phyloP scores from a whole-genome alignment of 306 rosid species.

The Trifolium fragiferum region DNA sequence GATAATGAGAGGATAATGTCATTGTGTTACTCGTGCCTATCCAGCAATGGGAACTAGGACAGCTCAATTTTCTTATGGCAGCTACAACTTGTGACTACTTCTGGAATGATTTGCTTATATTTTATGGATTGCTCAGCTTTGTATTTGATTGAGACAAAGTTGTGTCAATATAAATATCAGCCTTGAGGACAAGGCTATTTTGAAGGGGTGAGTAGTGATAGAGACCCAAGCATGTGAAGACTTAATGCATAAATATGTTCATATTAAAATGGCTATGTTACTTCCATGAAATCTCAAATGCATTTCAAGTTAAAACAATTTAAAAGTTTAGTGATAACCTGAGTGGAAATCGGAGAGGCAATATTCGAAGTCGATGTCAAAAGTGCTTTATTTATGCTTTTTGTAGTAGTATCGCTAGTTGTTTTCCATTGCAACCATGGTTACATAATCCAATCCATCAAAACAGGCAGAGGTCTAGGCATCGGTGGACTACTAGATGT shows the following conservation, averaged over 20 bases:
- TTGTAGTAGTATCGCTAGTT: slow-evolving; percentile 54
- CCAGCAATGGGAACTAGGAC: no score
- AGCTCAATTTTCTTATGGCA: no score
- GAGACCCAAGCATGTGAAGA: slow-evolving; percentile 7
- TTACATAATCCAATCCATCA: slow-evolving; percentile 74
- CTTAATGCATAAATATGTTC: not conserved
- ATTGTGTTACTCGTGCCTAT: no score
- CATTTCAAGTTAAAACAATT: slow-evolving; percentile 16
- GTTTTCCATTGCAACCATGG: slow-evolving; percentile 99
- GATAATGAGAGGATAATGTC: no score
- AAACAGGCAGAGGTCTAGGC: slow-evolving; percentile 60
- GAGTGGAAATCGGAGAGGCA: slow-evolving; percentile 47
- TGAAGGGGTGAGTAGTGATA: no score
- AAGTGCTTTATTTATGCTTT: slow-evolving; percentile 51
- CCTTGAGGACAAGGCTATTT: no score
- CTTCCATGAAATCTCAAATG: slow-evolving; percentile 25
- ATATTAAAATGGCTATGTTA: slow-evolving; percentile 29
- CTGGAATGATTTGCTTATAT: no score
- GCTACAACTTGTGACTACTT: no score
- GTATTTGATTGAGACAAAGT: no score
- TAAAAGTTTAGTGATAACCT: slow-evolving; percentile 47
- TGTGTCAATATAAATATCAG: not conserved
- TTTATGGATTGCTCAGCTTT: no score
- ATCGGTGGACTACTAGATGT: slow-evolving; percentile 51
- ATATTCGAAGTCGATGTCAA: slow-evolving; percentile 55